A percentile compares a stretch with the other conserved stretches of the same genome.
These are phyloP conservation scores for Aspergillus aculeatus DNA, from an alignment of 2,329 filamentous ascomycete genomes.

Conservation along the genomic window DNA sequence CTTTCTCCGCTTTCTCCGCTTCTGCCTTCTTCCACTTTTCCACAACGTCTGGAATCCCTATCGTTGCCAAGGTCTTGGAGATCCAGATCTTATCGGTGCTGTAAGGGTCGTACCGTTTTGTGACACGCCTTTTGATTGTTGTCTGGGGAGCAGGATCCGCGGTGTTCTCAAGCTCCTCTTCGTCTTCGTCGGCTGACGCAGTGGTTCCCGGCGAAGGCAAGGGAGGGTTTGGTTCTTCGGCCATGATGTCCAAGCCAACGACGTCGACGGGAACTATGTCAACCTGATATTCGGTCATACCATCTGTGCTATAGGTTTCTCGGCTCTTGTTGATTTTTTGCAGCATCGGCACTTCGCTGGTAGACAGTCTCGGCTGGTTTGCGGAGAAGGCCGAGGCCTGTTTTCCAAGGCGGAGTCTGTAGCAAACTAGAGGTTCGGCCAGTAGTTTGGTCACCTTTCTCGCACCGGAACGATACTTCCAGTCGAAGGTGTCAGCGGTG, in stretches of 20 bases:
- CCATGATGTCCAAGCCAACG: constrained; percentile 72
- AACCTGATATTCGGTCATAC: constrained; percentile 72
- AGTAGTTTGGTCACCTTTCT: constrained; percentile 80
- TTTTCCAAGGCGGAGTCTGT: constrained; percentile 48
- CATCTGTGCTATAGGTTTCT: constrained; percentile 71
- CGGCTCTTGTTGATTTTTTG: constrained; percentile 67
- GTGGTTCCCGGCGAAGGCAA: constrained; percentile 32
- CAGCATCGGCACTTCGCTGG: constrained; percentile 56
- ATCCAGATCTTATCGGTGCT: constrained; percentile 68
- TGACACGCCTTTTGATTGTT: constrained; percentile 27
- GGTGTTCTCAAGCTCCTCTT: constrained; percentile 31
- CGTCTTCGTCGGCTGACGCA: constrained; percentile 33
- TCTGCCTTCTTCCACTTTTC: constrained; percentile 60
- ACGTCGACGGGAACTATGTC: constrained; percentile 74
- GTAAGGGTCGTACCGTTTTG: constrained; percentile 59
- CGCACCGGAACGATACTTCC: constrained; percentile 74
- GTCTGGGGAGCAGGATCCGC: constrained; percentile 23
- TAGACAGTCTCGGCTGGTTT: constrained; percentile 36
- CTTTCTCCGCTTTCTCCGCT: constrained; percentile 25
- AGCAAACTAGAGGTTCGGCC: constrained; percentile 71
- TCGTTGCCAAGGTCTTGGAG: constrained; percentile 60
- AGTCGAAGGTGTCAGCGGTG: constrained; percentile 77
- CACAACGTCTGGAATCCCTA: constrained; percentile 65
- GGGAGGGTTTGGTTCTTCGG: constrained; percentile 65
- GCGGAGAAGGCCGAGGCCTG: constrained; percentile 36